These are phyloP conservation scores for Candida pseudoviswanathii DNA, from an alignment of 1,139 yeast species.

Conservation along the genomic window DNA sequence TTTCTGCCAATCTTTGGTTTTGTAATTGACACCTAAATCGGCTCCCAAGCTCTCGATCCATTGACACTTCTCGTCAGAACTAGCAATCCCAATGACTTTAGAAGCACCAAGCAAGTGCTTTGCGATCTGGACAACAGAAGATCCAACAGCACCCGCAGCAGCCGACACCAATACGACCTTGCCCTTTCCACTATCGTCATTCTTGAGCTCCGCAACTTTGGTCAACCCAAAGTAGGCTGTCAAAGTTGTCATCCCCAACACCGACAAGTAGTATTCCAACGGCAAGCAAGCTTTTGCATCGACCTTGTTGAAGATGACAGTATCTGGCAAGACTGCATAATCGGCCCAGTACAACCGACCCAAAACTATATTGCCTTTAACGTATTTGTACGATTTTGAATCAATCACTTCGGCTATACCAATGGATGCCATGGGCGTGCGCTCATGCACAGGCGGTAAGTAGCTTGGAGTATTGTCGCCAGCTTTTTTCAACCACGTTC, in stretches of 20 bases:
- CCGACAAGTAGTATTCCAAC: constrained; percentile 27
- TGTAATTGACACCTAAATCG: constrained; percentile 57
- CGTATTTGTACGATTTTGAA: constrained; percentile 38
- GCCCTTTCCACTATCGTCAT: constrained; percentile 29
- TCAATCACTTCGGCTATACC: constrained; percentile 53
- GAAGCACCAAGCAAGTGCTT: constrained; percentile 53
- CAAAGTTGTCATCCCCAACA: constrained; percentile 56
- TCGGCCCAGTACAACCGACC: constrained; percentile 35
- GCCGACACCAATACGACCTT: constrained; percentile 56
- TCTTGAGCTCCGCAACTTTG: constrained; percentile 42
- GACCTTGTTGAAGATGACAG: constrained; percentile 24
- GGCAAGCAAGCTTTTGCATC: constrained; percentile 27
- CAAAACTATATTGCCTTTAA: constrained; percentile 46
- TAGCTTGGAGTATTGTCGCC: constrained; percentile 46
- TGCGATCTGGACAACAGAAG: constrained; percentile 60
- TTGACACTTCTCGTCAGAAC: constrained; percentile 57
- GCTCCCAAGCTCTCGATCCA: constrained; percentile 61
- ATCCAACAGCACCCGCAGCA: constrained; percentile 73
- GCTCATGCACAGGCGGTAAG: constrained; percentile 47
- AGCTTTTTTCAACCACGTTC: constrained; percentile 57
- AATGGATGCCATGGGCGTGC: constrained; percentile 50
- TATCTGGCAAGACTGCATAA: constrained; percentile 25
- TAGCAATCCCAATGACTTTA: constrained; percentile 66
- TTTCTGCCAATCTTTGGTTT: constrained; percentile 42
- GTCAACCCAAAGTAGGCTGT: constrained; percentile 64